Evolutionary conservation across 2,329 filamentous ascomycete genomes (phyloP), one percentile per base, ranked within the genome.

Genomic region (Botrytis aclada): DNA sequence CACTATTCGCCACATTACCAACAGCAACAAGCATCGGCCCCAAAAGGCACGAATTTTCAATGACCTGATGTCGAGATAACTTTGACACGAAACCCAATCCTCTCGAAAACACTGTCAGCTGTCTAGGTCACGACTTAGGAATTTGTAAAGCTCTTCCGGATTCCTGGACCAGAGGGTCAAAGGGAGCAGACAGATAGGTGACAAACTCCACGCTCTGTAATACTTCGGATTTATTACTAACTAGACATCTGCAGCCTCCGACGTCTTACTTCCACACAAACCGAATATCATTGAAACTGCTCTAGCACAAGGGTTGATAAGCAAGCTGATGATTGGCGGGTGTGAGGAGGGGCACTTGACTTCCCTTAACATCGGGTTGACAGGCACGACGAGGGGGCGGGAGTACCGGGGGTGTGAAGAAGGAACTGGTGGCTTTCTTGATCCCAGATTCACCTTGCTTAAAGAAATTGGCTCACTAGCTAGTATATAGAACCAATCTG

Each of bases 1-100:
- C 82, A 77, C 10, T 74, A 80, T 25, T 71, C 78, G 34, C 75
- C 82, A 58, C 82, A 77, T 9, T 73, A 81, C 20, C 79, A 80
- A 74, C 75, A 80, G 80, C 81, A 83, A 75, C 73, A 82, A 77
- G 74, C 61, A 43, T 45, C 75, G 22, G 58, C 72, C 62, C 74
- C 77, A 58, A 51, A 25, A 25, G 25, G 12, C 2, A 51, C 25
- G 10, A 16, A n/a, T n/a, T 2, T 51, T 51, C 25, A 51, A 14
- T 25, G 3, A 16, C 12, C 47, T 51, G 12, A 51, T 51, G 0
- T 25, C 25, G 25, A 51, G 25, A 51, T n/a, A n/a, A 51, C 0
- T 14, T 51, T 51, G 47, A 51, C 8, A 14, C 16, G 25, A 12
- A 51, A 51, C n/a, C 4, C 12, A 51, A 16, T 16, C 25, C 4